Evolutionary conservation across 2,329 filamentous ascomycete species (phyloP).

Genomic region (Xylariaceae sp.): DNA sequence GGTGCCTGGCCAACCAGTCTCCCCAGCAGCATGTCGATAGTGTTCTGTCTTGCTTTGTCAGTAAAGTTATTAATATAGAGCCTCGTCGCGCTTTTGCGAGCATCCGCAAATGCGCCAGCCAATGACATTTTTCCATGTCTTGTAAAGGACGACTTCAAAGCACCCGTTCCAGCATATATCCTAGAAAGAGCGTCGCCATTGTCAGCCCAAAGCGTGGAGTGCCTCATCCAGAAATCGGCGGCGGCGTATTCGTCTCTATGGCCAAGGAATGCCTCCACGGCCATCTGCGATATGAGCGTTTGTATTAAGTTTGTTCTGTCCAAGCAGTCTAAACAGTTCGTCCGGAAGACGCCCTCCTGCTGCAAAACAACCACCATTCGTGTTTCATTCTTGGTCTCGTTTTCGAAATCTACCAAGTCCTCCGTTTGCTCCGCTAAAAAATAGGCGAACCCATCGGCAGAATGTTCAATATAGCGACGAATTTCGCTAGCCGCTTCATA

Average conservation of each 20-base stretch:
- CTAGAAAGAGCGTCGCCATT: constrained; percentile 91
- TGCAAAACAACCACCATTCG: constrained; percentile 68
- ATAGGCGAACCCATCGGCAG: constrained; percentile 86
- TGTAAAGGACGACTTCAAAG: constrained; percentile 92
- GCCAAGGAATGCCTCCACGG: constrained; percentile 73
- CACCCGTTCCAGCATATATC: constrained; percentile 94
- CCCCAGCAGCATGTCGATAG: constrained; percentile 88
- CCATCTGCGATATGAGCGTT: constrained; percentile 91
- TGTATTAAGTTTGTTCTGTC: constrained; percentile 96
- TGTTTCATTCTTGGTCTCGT: constrained; percentile 33
- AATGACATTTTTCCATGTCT: constrained; percentile 93
- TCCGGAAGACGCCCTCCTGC: constrained; percentile 92
- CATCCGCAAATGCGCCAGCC: constrained; percentile 88
- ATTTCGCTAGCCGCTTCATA: constrained; percentile 91
- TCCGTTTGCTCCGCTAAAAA: constrained; percentile 72
- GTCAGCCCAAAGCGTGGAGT: constrained; percentile 93
- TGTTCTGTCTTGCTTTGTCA: constrained; percentile 87
- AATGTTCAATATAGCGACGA: constrained; percentile 67
- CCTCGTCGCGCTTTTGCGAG: constrained; percentile 86
- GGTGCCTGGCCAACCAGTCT: constrained; percentile 75
- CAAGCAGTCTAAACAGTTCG: constrained; percentile 92
- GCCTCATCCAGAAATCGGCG: constrained; percentile 84
- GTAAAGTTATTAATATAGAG: constrained; percentile 98
- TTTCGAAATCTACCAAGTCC: constrained; percentile 41
- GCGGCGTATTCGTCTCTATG: constrained; percentile 65